Percentiles rank a stretch among this genome's conserved stretches.
Conservation (phyloP, 2,329 filamentous ascomycete genomes). For the Cercospora sesami region DNA sequence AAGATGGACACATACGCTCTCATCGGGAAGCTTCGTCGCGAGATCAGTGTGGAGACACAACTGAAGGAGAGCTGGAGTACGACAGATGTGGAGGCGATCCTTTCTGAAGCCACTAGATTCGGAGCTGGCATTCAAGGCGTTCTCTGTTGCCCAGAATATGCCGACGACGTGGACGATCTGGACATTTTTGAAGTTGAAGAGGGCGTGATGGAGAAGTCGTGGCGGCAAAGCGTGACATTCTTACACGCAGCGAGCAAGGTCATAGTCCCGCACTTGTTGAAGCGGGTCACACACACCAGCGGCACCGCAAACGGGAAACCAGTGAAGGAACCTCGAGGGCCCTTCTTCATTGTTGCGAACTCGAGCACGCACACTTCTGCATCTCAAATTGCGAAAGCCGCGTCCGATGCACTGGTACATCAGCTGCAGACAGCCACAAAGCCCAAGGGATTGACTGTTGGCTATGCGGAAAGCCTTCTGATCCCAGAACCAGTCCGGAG, state of each 20-base stretch:
- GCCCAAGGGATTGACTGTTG: slow-evolving; percentile 23
- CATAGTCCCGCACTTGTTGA: slow-evolving; percentile 14
- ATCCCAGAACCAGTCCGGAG: slow-evolving; percentile 24
- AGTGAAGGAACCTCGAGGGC: slow-evolving; percentile 17
- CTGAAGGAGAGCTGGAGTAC: slow-evolving; percentile 25
- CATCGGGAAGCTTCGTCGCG: slow-evolving; percentile 27
- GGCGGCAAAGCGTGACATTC: slow-evolving; percentile 32
- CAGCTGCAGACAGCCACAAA: slow-evolving; percentile 25
- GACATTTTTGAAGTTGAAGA: slow-evolving; percentile 31
- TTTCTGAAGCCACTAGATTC: slow-evolving; percentile 21
- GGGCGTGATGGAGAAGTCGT: slow-evolving; percentile 25
- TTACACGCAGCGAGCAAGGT: slow-evolving; percentile 28
- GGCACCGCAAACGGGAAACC: slow-evolving; percentile 5
- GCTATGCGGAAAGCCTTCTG: slow-evolving; percentile 26
- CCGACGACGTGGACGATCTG: neutral
- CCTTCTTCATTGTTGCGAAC: slow-evolving; percentile 27
- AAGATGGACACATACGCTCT: slow-evolving; percentile 31
- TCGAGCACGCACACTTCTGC: slow-evolving; percentile 13
- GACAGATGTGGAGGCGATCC: slow-evolving; percentile 22
- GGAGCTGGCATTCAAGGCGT: slow-evolving; percentile 29
- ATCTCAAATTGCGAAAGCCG: slow-evolving; percentile 22
- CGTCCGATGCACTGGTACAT: slow-evolving; percentile 20
- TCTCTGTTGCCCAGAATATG: slow-evolving; percentile 30
- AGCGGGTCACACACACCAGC: slow-evolving; percentile 9
- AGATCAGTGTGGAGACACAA: slow-evolving; percentile 29